These are phyloP conservation scores for Populus davidiana DNA, from an alignment of 345 rosid species.

Conservation along the genomic window DNA sequence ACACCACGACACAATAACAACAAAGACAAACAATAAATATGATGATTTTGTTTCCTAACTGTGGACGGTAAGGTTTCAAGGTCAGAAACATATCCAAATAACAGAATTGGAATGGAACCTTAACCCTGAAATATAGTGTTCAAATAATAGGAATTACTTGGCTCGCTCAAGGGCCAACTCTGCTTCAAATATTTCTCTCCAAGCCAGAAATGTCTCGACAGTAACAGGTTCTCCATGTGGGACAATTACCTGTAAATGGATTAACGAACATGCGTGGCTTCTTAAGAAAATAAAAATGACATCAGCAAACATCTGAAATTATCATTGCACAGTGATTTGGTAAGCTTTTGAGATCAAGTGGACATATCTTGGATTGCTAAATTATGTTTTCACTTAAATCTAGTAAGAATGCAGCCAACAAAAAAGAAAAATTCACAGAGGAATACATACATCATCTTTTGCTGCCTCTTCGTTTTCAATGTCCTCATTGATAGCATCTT, in stretches of 20 bases:
- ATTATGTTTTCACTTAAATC: neutral
- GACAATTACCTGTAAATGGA: conserved; percentile 54
- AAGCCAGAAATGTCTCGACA: conserved; percentile 78
- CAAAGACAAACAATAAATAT: no score
- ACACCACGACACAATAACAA: no score
- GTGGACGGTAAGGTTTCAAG: no score
- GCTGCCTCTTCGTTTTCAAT: conserved; percentile 51
- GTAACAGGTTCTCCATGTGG: conserved; percentile 99
- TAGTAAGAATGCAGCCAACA: conserved; percentile 1
- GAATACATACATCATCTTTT: conserved; percentile 73
- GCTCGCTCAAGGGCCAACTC: conserved; percentile 96
- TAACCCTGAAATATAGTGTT: neutral
- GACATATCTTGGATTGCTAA: neutral
- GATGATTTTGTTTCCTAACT: no score
- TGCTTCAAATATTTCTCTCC: conserved; percentile 98
- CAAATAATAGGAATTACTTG: conserved; percentile 56
- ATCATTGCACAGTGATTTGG: neutral
- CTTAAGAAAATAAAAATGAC: neutral
- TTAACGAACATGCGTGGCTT: conserved; percentile 4
- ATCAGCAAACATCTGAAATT: conserved; percentile 1
- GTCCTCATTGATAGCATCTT: conserved; percentile 42
- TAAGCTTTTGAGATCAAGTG: neutral
- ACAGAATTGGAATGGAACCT: neutral
- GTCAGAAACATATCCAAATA: neutral
- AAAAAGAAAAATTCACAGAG: neutral